Conservation (phyloP, 345 rosid genomes). For the Isatis tinctoria region DNA sequence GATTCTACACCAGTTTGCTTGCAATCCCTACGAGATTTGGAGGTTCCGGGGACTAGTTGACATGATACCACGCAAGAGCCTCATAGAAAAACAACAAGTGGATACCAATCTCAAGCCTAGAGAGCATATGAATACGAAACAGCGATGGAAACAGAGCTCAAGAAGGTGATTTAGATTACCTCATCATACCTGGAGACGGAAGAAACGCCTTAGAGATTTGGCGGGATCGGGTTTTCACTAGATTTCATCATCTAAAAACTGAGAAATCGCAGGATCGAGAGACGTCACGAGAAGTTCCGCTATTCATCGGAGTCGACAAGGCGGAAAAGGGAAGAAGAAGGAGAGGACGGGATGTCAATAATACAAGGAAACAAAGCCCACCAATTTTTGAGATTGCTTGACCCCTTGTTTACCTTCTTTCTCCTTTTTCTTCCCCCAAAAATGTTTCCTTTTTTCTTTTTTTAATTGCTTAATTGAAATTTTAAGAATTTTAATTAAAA, state of each 20-base stretch:
- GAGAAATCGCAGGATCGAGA: neutral
- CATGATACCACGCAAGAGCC: neutral
- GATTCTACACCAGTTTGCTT: neutral
- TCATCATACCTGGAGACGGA: conserved; percentile 16
- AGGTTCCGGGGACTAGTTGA: neutral
- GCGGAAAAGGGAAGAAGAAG: neutral
- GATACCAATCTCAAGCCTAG: neutral
- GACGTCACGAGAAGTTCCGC: neutral
- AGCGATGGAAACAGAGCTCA: neutral
- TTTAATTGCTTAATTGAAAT: neutral
- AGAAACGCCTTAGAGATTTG: neutral
- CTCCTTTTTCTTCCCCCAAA: neutral
- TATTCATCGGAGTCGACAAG: neutral
- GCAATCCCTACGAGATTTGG: neutral
- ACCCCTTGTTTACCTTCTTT: conserved; percentile 15
- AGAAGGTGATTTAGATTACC: neutral
- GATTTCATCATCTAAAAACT: neutral
- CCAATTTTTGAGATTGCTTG: conserved; percentile 12
- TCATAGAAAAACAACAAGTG: no score
- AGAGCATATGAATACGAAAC: neutral
- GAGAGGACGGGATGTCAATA: neutral
- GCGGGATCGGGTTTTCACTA: neutral
- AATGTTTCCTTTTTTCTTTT: neutral
- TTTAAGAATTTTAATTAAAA: neutral
- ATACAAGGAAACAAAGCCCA: neutral